phyloP scores from a whole-genome alignment of 768 basidiomycete genomes.

The Omphalotus guepiniiformis region DNA sequence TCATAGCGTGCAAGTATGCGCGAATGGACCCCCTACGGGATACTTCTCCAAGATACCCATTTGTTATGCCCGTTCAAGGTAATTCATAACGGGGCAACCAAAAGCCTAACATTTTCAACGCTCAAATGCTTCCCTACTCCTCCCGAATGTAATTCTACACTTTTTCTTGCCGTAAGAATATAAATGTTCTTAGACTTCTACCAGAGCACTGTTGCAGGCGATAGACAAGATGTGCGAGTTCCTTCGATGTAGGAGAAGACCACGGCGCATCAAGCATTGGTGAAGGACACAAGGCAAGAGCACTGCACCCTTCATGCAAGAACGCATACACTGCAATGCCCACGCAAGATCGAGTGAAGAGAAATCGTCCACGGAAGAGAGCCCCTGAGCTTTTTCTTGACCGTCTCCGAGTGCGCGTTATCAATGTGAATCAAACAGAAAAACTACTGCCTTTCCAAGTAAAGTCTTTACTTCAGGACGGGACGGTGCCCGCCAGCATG shows the following conservation, averaged over 20 bases:
- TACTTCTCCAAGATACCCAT: constrained; percentile 51
- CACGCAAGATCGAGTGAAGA: constrained; percentile 63
- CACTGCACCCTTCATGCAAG: constrained; percentile 45
- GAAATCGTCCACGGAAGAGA: constrained; percentile 72
- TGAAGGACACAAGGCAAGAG: constrained; percentile 32
- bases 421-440: constrained; percentile 11
- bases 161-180: background rate
- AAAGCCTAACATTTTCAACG: constrained; percentile 80
- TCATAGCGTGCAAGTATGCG: constrained; percentile 74
- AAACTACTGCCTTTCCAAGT: constrained; percentile 10
- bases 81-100: constrained; percentile 83
- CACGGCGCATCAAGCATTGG: constrained; percentile 32
- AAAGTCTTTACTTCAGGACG: too few relatives aligned
- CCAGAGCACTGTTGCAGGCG: constrained; percentile 72
- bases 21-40: constrained; percentile 50
- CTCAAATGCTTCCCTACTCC: constrained; percentile 73
- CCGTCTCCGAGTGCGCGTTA: constrained; percentile 56
- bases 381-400: constrained; percentile 66
- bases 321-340: constrained; percentile 56
- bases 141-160: constrained; percentile 62
- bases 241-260: constrained; percentile 57
- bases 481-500: constrained; percentile 85
- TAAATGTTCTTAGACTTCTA: background rate
- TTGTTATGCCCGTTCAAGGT: constrained; percentile 58
- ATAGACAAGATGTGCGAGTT: constrained; percentile 64